Conservation (phyloP, 495 filamentous ascomycete species). For the Extremus antarcticus region DNA sequence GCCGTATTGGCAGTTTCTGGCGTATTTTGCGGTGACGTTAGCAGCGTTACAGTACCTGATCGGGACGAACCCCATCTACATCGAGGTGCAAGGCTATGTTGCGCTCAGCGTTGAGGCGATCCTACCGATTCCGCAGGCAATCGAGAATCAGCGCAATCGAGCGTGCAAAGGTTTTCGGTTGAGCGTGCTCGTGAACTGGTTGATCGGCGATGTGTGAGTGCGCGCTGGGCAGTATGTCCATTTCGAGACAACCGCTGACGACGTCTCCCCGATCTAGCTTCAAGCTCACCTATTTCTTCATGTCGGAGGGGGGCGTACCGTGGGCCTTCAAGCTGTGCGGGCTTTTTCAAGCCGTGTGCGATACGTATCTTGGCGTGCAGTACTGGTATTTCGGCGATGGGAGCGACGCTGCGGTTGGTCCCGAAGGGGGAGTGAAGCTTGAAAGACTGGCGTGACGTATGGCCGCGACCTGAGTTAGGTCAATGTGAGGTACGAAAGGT, state of each 20-base stretch:
- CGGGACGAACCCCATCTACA: constrained; percentile 55
- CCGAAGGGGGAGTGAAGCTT: too few species aligned
- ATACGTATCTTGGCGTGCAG: constrained; percentile 72
- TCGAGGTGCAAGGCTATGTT: constrained; percentile 60
- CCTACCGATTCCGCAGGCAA: constrained; percentile 80
- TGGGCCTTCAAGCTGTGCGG: constrained; percentile 86
- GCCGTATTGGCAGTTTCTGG: constrained; percentile 86
- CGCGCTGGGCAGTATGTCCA: too few species aligned
- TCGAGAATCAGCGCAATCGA: constrained; percentile 63
- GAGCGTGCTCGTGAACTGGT: constrained; percentile 76
- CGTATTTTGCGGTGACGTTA: constrained; percentile 56
- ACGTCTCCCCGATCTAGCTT: too few species aligned
- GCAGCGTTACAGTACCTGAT: constrained; percentile 62
- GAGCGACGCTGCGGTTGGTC: neutral
- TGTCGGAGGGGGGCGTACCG: constrained; percentile 58
- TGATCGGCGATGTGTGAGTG: constrained; percentile 75
- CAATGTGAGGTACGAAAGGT: too few species aligned
- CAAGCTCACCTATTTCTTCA: constrained; percentile 85
- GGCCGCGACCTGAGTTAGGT: too few species aligned
- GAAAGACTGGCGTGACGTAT: constrained; percentile 5
- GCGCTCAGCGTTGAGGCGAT: constrained; percentile 85
- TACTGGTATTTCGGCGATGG: constrained; percentile 71
- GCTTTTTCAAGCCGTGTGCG: constrained; percentile 81
- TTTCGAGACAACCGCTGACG: too few species aligned
- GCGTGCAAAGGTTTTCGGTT: constrained; percentile 86